A percentile compares a stretch with the other conserved stretches of the same genome.
Conservation (phyloP, 2,329 filamentous ascomycete genomes). For the Lanzia echinophila region DNA sequence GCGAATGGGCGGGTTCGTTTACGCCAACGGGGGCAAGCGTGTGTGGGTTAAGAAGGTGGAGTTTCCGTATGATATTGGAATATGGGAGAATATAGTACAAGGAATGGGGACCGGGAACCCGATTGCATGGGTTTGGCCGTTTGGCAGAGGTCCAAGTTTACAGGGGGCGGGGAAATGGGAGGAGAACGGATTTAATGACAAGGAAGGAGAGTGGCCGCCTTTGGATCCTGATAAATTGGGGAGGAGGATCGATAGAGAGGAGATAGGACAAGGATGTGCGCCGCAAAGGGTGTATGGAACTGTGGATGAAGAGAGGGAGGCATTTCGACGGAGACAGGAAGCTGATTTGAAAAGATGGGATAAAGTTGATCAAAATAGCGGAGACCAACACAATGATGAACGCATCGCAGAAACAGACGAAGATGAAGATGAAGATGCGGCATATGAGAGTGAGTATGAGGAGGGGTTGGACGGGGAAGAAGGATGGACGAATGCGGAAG, state of each 20-base stretch:
- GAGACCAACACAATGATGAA: slow-evolving; percentile 11
- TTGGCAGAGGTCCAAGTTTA: slow-evolving; percentile 44
- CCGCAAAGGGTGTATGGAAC: slow-evolving; percentile 18
- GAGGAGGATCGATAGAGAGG: slow-evolving; percentile 8
- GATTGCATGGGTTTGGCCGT: slow-evolving; percentile 63
- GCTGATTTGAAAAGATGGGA: slow-evolving; percentile 39
- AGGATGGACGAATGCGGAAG: slow-evolving; percentile 69
- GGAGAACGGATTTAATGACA: slow-evolving; percentile 71
- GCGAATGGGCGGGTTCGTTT: slow-evolving; percentile 34
- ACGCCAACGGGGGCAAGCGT: slow-evolving; percentile 41
- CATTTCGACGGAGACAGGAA: slow-evolving; percentile 44
- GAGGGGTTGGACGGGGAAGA: slow-evolving; percentile 42
- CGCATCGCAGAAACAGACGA: slow-evolving; percentile 10
- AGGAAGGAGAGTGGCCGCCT: slow-evolving; percentile 55
- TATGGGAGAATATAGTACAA: slow-evolving; percentile 67
- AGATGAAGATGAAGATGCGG: slow-evolving; percentile 19
- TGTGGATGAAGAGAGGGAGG: slow-evolving; percentile 36
- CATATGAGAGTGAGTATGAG: slow-evolving; percentile 29
- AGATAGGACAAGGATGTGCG: slow-evolving; percentile 3
- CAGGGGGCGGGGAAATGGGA: slow-evolving; percentile 48
- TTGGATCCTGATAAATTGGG: slow-evolving; percentile 53
- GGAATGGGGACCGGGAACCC: slow-evolving; percentile 66
- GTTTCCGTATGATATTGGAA: slow-evolving; percentile 75
- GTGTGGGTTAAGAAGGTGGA: slow-evolving; percentile 58
- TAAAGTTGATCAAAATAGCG: not conserved